Evolutionary conservation across 257 asterid species (phyloP).

Genomic region (Solanum neorickii): DNA sequence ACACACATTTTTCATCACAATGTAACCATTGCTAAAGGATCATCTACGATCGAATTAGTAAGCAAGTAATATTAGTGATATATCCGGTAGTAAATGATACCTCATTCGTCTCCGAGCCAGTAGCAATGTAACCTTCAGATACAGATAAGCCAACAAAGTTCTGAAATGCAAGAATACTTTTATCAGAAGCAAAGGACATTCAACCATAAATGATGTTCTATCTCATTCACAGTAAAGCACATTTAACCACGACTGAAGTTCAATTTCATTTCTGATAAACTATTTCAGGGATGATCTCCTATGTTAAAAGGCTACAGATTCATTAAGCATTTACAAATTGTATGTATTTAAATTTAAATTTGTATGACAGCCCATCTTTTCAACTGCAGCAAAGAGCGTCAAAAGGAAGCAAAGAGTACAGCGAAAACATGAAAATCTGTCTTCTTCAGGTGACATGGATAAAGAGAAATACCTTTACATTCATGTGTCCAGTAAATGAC

Average conservation of each 20-base stretch:
- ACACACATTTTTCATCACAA: not conserved
- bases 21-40: not conserved
- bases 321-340: not conserved
- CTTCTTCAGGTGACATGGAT: not conserved
- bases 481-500: slow-evolving; percentile 88
- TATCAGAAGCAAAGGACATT: slow-evolving; percentile 7
- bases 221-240: not conserved
- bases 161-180: slow-evolving; percentile 31
- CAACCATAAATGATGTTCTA: not conserved
- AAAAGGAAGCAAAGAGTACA: not conserved
- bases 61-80: not conserved
- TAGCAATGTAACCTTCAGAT: slow-evolving; percentile 86
- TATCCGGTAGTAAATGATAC: slow-evolving; percentile 19
- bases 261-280: not conserved
- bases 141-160: slow-evolving; percentile 96
- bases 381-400: not conserved
- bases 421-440: not conserved
- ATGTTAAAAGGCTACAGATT: not conserved
- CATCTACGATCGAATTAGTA: not conserved
- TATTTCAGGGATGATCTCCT: not conserved
- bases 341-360: not conserved
- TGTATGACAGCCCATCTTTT: not conserved
- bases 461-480: slow-evolving; percentile 57
- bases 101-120: slow-evolving; percentile 97
- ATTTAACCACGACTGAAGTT: not conserved